These are phyloP conservation scores for Elsinoe necatrix DNA, from an alignment of 2,329 filamentous ascomycete species.

Conservation along the genomic window DNA sequence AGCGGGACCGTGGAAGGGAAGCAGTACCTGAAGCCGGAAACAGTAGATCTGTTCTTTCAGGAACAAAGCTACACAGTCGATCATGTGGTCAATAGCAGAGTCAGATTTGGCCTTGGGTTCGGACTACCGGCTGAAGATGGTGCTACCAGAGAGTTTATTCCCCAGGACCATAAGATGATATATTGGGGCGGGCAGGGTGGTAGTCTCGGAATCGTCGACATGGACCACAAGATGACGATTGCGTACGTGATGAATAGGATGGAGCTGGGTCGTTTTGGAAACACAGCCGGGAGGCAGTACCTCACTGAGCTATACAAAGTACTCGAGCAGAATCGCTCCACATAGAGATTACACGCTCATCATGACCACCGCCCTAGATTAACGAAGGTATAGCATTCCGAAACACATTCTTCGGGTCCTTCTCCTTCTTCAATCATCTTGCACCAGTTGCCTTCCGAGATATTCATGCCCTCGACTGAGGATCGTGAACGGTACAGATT, in stretches of 20 bases:
- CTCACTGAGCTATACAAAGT: not conserved
- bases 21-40: slow-evolving; percentile 34
- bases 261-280: not conserved
- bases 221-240: not conserved
- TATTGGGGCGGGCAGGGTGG: slow-evolving; percentile 6
- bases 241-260: slow-evolving; percentile 4
- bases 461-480: not conserved
- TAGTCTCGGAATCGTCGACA: not conserved
- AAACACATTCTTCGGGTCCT: not conserved
- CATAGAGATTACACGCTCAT: not conserved
- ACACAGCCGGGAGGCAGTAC: slow-evolving; percentile 1
- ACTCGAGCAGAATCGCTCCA: not conserved
- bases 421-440: not conserved
- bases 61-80: slow-evolving; percentile 38
- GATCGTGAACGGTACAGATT: not conserved
- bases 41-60: slow-evolving; percentile 38
- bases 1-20: slow-evolving; percentile 29
- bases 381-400: not conserved
- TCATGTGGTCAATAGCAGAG: slow-evolving; percentile 28
- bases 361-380: not conserved
- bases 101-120: slow-evolving; percentile 39
- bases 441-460: not conserved
- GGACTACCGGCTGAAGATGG: not conserved
- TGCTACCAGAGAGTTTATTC: not conserved
- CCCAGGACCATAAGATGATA: not conserved